phyloP scores from a whole-genome alignment of 1,139 yeast genomes.

The Suhomyces ambrosiae region DNA sequence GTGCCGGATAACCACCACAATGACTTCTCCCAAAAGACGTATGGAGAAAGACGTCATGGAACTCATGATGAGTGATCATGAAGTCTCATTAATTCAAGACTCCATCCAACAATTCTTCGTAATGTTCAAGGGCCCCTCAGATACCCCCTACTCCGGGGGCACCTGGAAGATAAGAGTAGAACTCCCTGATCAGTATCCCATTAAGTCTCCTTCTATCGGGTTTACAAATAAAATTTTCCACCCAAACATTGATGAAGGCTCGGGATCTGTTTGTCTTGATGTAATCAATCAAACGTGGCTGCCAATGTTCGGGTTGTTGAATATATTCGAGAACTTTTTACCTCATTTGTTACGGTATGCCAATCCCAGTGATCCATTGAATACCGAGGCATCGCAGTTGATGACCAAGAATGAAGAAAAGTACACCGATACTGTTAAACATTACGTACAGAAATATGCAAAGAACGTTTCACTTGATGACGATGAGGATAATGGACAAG shows the following conservation, averaged over 20 bases:
- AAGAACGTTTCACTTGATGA: slow-evolving; percentile 38
- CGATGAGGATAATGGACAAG: slow-evolving; percentile 33
- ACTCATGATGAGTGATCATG: slow-evolving; percentile 93
- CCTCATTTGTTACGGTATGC: slow-evolving; percentile 93
- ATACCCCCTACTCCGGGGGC: slow-evolving; percentile 89
- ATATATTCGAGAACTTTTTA: slow-evolving; percentile 88
- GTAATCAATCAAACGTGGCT: slow-evolving; percentile 98
- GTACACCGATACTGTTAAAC: slow-evolving; percentile 70
- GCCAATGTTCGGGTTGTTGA: slow-evolving; percentile 91
- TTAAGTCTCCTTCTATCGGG: slow-evolving; percentile 94
- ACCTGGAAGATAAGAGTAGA: slow-evolving; percentile 92
- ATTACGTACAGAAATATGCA: slow-evolving; percentile 78
- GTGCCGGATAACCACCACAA: slow-evolving; percentile 14
- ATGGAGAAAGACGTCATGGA: slow-evolving; percentile 98
- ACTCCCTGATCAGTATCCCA: slow-evolving; percentile 93
- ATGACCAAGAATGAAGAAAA: slow-evolving; percentile 69
- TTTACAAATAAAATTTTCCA: slow-evolving; percentile 90
- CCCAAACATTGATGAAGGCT: slow-evolving; percentile 87
- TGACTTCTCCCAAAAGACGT: slow-evolving; percentile 81
- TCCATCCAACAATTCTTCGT: slow-evolving; percentile 91
- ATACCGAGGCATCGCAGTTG: slow-evolving; percentile 86
- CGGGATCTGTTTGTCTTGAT: slow-evolving; percentile 94
- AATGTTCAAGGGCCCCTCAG: slow-evolving; percentile 83
- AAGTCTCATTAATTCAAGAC: slow-evolving; percentile 82
- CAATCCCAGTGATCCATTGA: slow-evolving; percentile 91